Base-by-base conservation (phyloP, 176 grass and related monocot genomes). In the Oryza officinalis region DNA sequence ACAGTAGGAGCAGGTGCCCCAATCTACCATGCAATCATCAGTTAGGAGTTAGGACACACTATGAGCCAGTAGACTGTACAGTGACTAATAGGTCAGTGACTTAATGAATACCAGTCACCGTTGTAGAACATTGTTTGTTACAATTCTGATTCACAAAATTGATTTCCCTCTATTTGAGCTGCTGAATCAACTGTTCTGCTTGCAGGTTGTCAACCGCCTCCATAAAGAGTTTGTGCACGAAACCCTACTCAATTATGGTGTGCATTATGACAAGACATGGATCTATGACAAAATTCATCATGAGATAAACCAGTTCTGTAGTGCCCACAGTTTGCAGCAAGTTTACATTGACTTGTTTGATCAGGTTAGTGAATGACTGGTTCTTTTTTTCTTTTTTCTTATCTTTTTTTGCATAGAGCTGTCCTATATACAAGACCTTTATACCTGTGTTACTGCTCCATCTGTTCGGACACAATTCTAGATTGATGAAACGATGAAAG, bases 241-340 rank as follows among this genome's bases (percentile, higher is more conserved):
- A 6, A 99, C 97, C 71, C 81, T 99, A 61, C 97, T 94, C 81
- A 90, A 99, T 65, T 99, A 99, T 91, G 97, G 97, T 13, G 81
- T 99, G 47, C 84, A 94, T 74, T 99, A 99, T 84, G 97, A 96
- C 54, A 99, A 96, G 83, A 94, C 93, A 84, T 99, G 97, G 97
- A 99, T 99, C 84, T 99, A 99, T 80, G 97, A 99, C 77, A 99
- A 99, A 85, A 99, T 99, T 85, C 97, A 99, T 78, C 97, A 99
- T 87, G 97, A 99, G 86, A 99, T 99, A 83, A 99, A 99, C 86
- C 93, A 99, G 78, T 99, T 99, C 81, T 99, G 97, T 86, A 99
- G 97, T 77, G 91, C 91, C 74, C 93, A 96, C 74, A 79, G 89
- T 82, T 88, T 99, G 84, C 97, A 94, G 61, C 97, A 99, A 96